A percentile compares a stretch with the other conserved stretches of the same genome.
phyloP scores from a whole-genome alignment of 179 eudicot genomes.

The Beta lomatogona region DNA sequence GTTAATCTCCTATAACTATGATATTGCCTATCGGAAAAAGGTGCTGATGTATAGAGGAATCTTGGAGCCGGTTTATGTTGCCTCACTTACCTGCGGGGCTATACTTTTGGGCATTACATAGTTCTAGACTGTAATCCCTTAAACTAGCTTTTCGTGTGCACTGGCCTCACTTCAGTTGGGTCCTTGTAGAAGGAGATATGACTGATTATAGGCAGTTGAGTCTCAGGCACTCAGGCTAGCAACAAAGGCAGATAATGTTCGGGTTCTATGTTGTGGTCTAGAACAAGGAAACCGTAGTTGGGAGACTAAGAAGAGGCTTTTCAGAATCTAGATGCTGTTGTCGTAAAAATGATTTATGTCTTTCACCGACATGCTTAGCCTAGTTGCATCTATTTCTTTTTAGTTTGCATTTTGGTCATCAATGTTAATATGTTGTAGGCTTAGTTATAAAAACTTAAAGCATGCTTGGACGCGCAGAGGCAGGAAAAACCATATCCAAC shows the following conservation, averaged over 20 bases:
- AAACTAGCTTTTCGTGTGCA: neutral
- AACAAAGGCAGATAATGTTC: neutral
- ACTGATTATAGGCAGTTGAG: neutral
- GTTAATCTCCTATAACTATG: slow-evolving; percentile 87
- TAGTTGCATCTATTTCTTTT: no score
- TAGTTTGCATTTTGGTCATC: no score
- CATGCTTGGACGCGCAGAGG: no score
- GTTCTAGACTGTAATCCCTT: neutral
- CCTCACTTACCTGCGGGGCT: neutral
- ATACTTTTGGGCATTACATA: neutral
- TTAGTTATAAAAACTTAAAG: no score
- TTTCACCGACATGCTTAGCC: no score
- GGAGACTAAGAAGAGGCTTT: no score
- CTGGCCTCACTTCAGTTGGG: neutral
- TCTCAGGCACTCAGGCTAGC: neutral
- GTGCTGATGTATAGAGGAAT: slow-evolving; percentile 83
- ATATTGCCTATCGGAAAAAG: slow-evolving; percentile 77
- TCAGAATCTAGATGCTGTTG: no score
- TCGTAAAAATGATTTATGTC: no score
- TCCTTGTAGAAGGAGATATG: neutral
- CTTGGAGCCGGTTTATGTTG: slow-evolving; percentile 73
- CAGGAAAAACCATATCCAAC: no score
- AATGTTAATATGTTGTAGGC: no score
- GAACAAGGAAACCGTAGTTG: neutral
- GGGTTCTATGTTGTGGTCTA: neutral